Conservation (phyloP, 257 asterid genomes). For the Salvia rosmarinus region DNA sequence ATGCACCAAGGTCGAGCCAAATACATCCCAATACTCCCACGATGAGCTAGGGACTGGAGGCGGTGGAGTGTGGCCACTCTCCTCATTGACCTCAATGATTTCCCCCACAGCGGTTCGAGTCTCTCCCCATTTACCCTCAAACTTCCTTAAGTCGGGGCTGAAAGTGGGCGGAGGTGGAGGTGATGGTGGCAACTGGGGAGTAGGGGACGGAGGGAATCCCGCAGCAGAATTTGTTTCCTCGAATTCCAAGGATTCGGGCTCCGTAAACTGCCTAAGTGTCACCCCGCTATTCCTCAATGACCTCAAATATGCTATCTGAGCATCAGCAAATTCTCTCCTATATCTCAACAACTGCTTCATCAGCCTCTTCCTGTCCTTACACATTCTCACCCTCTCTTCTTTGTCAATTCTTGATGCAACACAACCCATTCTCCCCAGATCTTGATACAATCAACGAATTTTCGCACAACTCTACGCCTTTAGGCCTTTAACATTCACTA, state of each 20-base stretch:
- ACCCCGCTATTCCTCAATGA: constrained; percentile 77
- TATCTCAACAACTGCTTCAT: constrained; percentile 62
- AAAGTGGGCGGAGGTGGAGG: constrained; percentile 84
- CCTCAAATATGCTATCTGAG: constrained; percentile 72
- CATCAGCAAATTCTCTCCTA: constrained; percentile 71
- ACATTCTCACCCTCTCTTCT: constrained; percentile 70
- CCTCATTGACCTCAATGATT: constrained; percentile 53
- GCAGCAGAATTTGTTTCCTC: constrained; percentile 53
- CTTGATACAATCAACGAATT: background rate
- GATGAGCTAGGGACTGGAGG: constrained; percentile 60
- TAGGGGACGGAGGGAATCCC: constrained; percentile 74
- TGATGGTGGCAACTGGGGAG: constrained; percentile 64
- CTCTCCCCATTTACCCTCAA: constrained; percentile 28
- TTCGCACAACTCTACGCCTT: background rate
- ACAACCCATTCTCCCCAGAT: constrained; percentile 65
- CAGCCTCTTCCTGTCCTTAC: constrained; percentile 73
- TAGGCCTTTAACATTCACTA: constrained; percentile 20
- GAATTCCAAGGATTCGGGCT: constrained; percentile 70
- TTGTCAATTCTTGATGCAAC: constrained; percentile 71
- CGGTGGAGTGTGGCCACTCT: constrained; percentile 52
- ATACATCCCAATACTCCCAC: constrained; percentile 72
- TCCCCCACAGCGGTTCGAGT: constrained; percentile 44
- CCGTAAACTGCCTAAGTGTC: constrained; percentile 85
- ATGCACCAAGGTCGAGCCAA: constrained; percentile 47
- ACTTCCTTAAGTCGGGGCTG: constrained; percentile 62